Evolutionary conservation across 495 filamentous ascomycete species (phyloP).

Genomic region (Pseudomonodictys pantanalensis): DNA sequence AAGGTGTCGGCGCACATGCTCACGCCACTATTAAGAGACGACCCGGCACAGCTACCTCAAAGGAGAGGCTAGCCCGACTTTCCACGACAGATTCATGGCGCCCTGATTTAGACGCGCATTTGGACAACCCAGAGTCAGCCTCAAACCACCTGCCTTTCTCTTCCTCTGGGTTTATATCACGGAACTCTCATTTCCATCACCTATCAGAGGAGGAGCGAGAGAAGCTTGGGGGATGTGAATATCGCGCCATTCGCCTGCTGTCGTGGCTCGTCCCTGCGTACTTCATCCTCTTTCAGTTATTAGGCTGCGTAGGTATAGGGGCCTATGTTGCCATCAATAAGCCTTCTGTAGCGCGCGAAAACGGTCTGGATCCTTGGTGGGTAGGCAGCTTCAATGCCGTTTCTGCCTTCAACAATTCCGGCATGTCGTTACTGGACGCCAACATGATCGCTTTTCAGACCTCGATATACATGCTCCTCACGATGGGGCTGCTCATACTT

Average conservation of each 20-base stretch:
- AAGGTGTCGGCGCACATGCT: conserved; percentile 53
- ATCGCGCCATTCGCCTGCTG: conserved; percentile 71
- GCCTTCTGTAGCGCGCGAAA: conserved; percentile 55
- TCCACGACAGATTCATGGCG: background rate
- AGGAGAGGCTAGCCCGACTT: no score
- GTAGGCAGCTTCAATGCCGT: conserved; percentile 65
- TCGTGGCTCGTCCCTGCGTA: conserved; percentile 71
- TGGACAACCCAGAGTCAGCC: conserved; percentile 8
- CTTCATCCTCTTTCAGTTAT: conserved; percentile 65
- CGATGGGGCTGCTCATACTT: conserved; percentile 73
- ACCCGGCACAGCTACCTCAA: background rate
- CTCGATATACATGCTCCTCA: conserved; percentile 67
- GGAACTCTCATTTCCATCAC: conserved; percentile 72
- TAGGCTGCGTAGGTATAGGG: conserved; percentile 70
- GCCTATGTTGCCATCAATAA: conserved; percentile 64
- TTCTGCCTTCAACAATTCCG: conserved; percentile 83
- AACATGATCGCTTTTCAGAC: conserved; percentile 72
- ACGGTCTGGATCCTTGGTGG: conserved; percentile 73
- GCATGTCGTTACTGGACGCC: conserved; percentile 78
- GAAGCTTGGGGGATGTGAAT: conserved; percentile 74
- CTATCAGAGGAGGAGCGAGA: conserved; percentile 67
- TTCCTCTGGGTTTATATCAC: conserved; percentile 52
- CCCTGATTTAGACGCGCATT: background rate
- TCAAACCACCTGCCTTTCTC: conserved; percentile 34
- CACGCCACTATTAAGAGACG: conserved; percentile 31